Evolutionary conservation across 768 basidiomycete species (phyloP), one percentile per base, ranked within the genome.

Genomic region (Suillus cothurnatus): DNA sequence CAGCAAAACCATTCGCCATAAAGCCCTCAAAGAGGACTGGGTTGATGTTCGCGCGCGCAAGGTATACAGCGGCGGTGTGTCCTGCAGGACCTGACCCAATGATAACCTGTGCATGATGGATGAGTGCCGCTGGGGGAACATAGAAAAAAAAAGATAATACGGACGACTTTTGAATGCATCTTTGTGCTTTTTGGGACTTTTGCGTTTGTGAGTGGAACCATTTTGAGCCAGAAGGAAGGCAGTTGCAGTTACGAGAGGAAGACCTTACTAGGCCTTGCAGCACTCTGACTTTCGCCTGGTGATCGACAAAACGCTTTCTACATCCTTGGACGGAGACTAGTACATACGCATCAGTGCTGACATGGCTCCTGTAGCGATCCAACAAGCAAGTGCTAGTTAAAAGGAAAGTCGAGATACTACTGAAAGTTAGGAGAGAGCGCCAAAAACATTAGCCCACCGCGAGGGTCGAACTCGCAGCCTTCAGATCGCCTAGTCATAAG

Each of bases 11-110:
- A 73, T 99, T 99, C 36, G 97, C 97, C 88, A 99, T 92, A 81
- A 98, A 97, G 26, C 97, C 97, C 80, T 99, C 97, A 73, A 95
- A 99, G 71, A 99, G 85, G 63, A 98, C 91, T 2, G 97, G 97
- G 67, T 86, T 84, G 52, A 99, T 82, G 75, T 99, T 97, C n/a
- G 97, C 97, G 58, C 97, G 91, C 6, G 95, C 97, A 64, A 98
- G 91, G 75, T 98, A 98, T 72, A 97, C 91, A 32, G 96, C 94
- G 49, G 95, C 95, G 1, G 97, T 98, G 77, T 99, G 97, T 34
- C 95, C 95, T 39, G 95, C 95, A 38, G 95, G 95, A 43, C 94
- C 94, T 65, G 93, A 95, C 36, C 94, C 94, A 65, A 97, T 95
- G 77, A 96, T 94, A 63, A 95, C 89, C 93, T 93, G 69, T 9